phyloP scores from a whole-genome alignment of 2,329 filamentous ascomycete genomes.

The Pyrenophora graminea region DNA sequence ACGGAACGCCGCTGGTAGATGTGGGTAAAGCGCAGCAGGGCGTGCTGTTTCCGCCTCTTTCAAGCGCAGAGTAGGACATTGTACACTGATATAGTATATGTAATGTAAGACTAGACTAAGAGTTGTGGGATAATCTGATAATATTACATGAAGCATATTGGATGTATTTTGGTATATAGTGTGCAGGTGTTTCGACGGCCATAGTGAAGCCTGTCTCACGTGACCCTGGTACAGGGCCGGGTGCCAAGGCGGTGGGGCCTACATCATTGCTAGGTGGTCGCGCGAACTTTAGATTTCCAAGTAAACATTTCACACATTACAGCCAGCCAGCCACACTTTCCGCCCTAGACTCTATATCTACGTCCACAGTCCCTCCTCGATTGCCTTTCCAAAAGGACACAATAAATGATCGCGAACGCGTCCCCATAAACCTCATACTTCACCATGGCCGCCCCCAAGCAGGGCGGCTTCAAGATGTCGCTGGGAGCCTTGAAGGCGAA shows the following conservation, averaged over 20 bases:
- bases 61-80: constrained; percentile 26
- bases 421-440: constrained; percentile 8
- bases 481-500: constrained; percentile 37
- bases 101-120: neutral
- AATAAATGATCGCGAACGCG: constrained; percentile 3
- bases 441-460: constrained; percentile 41
- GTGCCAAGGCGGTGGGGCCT: constrained; percentile 21
- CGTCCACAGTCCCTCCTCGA: neutral
- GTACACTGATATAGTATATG: constrained; percentile 2
- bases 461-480: constrained; percentile 45
- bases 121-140: neutral
- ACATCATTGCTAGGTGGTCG: constrained; percentile 20
- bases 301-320: constrained; percentile 6
- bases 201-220: neutral
- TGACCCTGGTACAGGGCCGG: neutral
- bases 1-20: constrained; percentile 60
- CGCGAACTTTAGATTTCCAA: constrained; percentile 20
- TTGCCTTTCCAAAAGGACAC: neutral
- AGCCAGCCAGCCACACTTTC: neutral
- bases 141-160: no score
- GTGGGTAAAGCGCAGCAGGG: constrained; percentile 51
- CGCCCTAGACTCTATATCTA: neutral
- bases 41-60: constrained; percentile 56
- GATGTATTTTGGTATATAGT: no score
- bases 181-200: no score